Evolutionary conservation across 1,284 basidiomycete species (phyloP).

Genomic region (Phellinidium pouzarii): DNA sequence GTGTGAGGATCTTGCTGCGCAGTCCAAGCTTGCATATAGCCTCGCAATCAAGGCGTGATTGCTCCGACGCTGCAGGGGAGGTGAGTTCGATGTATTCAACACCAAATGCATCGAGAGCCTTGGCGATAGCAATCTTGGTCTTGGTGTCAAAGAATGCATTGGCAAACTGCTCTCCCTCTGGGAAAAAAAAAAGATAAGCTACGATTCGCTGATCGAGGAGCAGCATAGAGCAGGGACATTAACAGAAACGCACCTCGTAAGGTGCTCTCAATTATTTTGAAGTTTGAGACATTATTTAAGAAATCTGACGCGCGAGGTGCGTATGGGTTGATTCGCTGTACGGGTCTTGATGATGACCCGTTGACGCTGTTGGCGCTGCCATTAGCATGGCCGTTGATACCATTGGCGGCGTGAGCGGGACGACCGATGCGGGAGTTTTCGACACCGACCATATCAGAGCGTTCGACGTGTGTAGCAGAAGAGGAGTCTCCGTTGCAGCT

Average conservation of each 20-base stretch:
- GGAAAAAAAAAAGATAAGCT: constrained; percentile 16
- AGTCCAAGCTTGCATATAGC: constrained; percentile 99
- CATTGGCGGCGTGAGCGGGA: constrained; percentile 23
- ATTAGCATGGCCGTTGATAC: constrained; percentile 37
- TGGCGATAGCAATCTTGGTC: constrained; percentile 99
- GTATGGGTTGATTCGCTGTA: constrained; percentile 67
- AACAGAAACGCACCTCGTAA: constrained; percentile 70
- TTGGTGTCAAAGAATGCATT: constrained; percentile 99
- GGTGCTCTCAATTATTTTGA: constrained; percentile 96
- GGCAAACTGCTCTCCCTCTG: constrained; percentile 99
- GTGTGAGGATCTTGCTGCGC: constrained; percentile 96
- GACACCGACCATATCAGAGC: constrained; percentile 62
- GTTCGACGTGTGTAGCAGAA: constrained; percentile 35
- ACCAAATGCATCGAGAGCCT: constrained; percentile 94
- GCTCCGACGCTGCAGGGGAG: constrained; percentile 95
- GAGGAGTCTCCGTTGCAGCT: constrained; percentile 45
- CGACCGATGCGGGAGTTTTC: constrained; percentile 36
- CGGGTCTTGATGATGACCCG: constrained; percentile 29
- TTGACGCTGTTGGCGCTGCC: constrained; percentile 22
- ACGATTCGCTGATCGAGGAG: not conserved
- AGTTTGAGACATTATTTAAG: constrained; percentile 86
- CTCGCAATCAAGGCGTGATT: constrained; percentile 93
- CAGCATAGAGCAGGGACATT: constrained; percentile 5
- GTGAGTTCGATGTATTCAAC: constrained; percentile 99
- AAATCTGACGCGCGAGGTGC: constrained; percentile 87